Evolutionary conservation across 495 filamentous ascomycete genomes (phyloP).

Genomic region (Annulohypoxylon maeteangense): DNA sequence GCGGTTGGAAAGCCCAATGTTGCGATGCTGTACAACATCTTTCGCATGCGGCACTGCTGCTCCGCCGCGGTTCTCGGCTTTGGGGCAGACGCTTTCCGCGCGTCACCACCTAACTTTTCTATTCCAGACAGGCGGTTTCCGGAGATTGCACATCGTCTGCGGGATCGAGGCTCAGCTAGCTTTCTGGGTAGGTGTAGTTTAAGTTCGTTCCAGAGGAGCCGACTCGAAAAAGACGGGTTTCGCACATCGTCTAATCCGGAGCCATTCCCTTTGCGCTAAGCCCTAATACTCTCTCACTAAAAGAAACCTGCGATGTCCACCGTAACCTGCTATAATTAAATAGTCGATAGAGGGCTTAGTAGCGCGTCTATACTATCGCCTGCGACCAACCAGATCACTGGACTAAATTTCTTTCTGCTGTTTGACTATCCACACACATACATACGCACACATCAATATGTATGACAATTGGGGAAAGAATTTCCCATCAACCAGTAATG

Average conservation of each 20-base stretch:
- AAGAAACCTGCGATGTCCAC: background rate
- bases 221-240: background rate
- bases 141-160: background rate
- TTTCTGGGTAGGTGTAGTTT: background rate
- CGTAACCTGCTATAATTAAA: background rate
- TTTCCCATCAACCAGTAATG: background rate
- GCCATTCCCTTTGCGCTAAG: no score
- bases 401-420: background rate
- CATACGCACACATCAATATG: background rate
- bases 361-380: background rate
- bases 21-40: conserved; percentile 5
- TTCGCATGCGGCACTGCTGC: background rate
- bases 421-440: background rate
- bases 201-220: background rate
- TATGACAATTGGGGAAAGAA: background rate
- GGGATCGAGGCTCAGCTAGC: background rate
- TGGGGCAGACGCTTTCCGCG: background rate
- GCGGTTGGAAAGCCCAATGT: background rate
- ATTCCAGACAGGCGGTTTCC: background rate
- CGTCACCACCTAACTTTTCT: background rate
- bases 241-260: background rate
- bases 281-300: background rate
- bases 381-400: background rate
- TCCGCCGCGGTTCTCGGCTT: conserved; percentile 12
- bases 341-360: background rate